Conservation (phyloP, 352 stramenopile species). For the Achlya hypogyna region DNA sequence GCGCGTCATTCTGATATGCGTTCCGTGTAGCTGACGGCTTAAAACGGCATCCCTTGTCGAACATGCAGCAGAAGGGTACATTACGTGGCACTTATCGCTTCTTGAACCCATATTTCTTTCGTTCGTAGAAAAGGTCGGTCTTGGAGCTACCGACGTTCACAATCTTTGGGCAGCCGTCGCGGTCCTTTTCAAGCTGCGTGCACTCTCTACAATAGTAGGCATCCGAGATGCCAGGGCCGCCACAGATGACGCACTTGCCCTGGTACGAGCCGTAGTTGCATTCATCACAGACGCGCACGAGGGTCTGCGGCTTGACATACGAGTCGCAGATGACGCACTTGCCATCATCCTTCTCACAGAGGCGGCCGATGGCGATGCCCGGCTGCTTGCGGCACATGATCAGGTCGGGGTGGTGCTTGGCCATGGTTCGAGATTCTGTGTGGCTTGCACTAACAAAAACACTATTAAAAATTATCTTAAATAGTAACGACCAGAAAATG, state of each 20-base stretch:
- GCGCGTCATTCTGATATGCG: too few relatives aligned
- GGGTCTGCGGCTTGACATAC: constrained; percentile 95
- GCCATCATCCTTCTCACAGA: constrained; percentile 99
- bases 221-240: constrained; percentile 95
- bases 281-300: constrained; percentile 99
- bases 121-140: constrained; percentile 98
- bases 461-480: background rate
- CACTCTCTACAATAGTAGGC: constrained; percentile 99
- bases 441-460: background rate
- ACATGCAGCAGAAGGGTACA: constrained; percentile 1
- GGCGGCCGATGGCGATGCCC: constrained; percentile 92
- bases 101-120: constrained; percentile 97
- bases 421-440: constrained; percentile 66
- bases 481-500: too few relatives aligned
- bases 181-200: constrained; percentile 92
- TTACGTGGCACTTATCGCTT: constrained; percentile 51
- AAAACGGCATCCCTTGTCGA: background rate
- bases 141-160: constrained; percentile 95
- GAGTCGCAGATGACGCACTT: constrained; percentile 99
- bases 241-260: constrained; percentile 96
- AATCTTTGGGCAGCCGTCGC: constrained; percentile 99
- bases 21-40: too few relatives aligned
- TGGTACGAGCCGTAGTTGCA: constrained; percentile 99
- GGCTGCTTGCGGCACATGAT: constrained; percentile 99
- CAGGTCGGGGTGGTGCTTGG: constrained; percentile 99